Percentiles rank a stretch among this genome's conserved stretches.
Evolutionary conservation across 2,329 filamentous ascomycete species (phyloP).

Genomic region (Penicillium sp.): DNA sequence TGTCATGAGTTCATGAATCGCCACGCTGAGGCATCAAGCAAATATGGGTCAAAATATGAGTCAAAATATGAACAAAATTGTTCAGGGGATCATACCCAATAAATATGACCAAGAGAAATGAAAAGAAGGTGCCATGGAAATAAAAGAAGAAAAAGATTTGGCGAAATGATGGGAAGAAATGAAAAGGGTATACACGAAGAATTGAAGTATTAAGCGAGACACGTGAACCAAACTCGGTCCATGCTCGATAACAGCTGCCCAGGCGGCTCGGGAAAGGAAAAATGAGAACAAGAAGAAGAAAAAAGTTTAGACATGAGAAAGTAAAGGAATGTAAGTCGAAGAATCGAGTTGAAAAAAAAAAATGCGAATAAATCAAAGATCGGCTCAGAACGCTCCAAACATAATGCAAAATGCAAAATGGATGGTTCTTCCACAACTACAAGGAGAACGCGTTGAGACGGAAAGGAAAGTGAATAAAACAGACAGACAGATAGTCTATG

Average conservation of each 20-base stretch:
- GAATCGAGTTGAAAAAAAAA: conserved; percentile 6
- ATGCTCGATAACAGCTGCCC: conserved; percentile 26
- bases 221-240: conserved; percentile 2
- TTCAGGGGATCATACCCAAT: conserved; percentile 12
- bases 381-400: conserved; percentile 20
- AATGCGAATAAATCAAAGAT: conserved; percentile 15
- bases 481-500: conserved; percentile 20
- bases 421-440: conserved; percentile 2
- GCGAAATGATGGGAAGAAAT: conserved; percentile 14
- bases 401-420: conserved; percentile 22
- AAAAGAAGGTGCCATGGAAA: conserved; percentile 10
- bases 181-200: conserved; percentile 28
- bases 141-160: conserved; percentile 14
- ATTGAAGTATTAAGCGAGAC: conserved; percentile 25
- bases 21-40: conserved; percentile 2
- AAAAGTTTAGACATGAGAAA: conserved; percentile 19
- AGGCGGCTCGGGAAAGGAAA: conserved; percentile 21
- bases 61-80: conserved; percentile 5
- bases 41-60: background rate
- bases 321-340: conserved; percentile 9
- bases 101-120: conserved; percentile 18
- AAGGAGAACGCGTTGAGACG: background rate
- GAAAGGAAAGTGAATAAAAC: background rate
- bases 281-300: conserved; percentile 12
- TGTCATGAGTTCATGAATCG: conserved; percentile 16